Conservation (phyloP, 495 filamentous ascomycete species). For the Tricharina praecox region DNA sequence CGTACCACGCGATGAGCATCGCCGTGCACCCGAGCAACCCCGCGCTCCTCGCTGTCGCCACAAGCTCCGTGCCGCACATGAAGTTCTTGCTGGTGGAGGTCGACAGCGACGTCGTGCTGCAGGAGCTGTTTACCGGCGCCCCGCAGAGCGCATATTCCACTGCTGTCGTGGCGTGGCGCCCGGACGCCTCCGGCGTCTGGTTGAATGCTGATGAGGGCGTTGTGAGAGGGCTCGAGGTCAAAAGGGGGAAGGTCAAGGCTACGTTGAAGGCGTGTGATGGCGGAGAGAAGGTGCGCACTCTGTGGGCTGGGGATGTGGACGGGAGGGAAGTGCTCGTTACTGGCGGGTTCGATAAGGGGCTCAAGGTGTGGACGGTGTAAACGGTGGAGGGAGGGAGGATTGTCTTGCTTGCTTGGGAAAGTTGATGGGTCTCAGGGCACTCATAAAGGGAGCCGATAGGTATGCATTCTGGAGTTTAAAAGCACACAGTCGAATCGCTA, state of each 20-base stretch:
- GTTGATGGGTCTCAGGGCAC: too few relatives aligned
- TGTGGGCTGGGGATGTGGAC: constrained; percentile 44
- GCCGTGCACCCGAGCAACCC: constrained; percentile 40
- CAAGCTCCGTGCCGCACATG: constrained; percentile 45
- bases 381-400: not conserved
- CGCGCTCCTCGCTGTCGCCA: constrained; percentile 42
- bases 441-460: too few relatives aligned
- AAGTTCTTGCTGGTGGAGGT: constrained; percentile 48
- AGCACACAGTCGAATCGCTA: too few relatives aligned
- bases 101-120: constrained; percentile 42
- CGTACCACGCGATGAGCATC: constrained; percentile 45
- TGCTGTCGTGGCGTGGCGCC: constrained; percentile 47
- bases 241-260: constrained; percentile 40
- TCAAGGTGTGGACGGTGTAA: constrained; percentile 45
- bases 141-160: constrained; percentile 54
- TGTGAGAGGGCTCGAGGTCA: constrained; percentile 45
- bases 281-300: constrained; percentile 46
- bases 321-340: constrained; percentile 44
- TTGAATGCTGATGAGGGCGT: constrained; percentile 55
- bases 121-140: constrained; percentile 44
- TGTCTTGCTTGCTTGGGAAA: not conserved
- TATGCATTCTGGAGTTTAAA: too few relatives aligned
- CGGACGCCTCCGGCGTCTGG: constrained; percentile 47
- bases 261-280: constrained; percentile 36
- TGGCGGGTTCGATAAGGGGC: constrained; percentile 50